These are phyloP conservation scores for Penicillium occitanis DNA, from an alignment of 2,329 filamentous ascomycete species.

Conservation along the genomic window DNA sequence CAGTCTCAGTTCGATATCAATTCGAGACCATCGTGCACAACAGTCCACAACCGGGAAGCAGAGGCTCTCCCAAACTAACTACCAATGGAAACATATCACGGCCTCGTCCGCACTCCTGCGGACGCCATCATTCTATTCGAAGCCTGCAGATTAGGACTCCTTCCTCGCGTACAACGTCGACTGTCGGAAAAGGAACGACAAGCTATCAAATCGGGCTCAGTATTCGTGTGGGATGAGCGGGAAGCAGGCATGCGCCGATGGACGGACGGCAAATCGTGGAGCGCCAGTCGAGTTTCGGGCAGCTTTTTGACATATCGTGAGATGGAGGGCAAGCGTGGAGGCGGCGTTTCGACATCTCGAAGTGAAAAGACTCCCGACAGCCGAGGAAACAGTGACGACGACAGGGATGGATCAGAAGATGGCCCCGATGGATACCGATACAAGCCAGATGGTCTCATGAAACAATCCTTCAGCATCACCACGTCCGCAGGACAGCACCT, in stretches of 20 bases:
- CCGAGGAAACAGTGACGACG: constrained; percentile 76
- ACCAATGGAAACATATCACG: constrained; percentile 92
- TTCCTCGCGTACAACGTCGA: constrained; percentile 88
- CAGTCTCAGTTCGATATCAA: background rate
- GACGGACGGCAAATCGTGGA: constrained; percentile 99
- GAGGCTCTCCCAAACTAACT: constrained; percentile 17
- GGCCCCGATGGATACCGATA: constrained; percentile 87
- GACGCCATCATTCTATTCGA: constrained; percentile 99
- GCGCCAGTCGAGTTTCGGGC: constrained; percentile 91
- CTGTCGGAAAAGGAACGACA: constrained; percentile 96
- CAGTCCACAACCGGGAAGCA: constrained; percentile 17
- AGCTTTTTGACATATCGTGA: constrained; percentile 97
- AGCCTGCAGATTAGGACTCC: constrained; percentile 82
- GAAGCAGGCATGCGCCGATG: constrained; percentile 97
- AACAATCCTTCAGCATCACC: constrained; percentile 99
- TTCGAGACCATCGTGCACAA: background rate
- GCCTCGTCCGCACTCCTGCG: constrained; percentile 88
- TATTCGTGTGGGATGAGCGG: constrained; percentile 99
- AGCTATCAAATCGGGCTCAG: constrained; percentile 91
- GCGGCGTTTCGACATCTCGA: constrained; percentile 53
- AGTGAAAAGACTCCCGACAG: constrained; percentile 80
- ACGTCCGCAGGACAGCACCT: constrained; percentile 87
- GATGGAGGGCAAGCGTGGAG: constrained; percentile 96
- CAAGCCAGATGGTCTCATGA: constrained; percentile 96
- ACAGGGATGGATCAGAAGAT: constrained; percentile 69